phyloP scores from a whole-genome alignment of 2,329 filamentous ascomycete genomes.

The Davidsoniella eucalypti region DNA sequence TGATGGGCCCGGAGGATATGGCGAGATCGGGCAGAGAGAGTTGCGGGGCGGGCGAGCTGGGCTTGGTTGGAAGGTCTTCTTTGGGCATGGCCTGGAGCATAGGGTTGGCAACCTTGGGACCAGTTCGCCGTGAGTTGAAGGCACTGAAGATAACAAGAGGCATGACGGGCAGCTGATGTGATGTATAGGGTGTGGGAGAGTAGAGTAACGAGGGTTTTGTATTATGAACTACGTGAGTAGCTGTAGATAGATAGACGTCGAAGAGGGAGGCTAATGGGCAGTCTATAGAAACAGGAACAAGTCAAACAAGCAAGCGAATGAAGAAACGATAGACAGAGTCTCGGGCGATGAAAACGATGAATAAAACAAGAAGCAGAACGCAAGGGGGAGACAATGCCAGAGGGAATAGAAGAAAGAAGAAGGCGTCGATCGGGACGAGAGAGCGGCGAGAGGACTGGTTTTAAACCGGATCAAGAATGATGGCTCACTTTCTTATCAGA shows the following conservation, averaged over 20 bases:
- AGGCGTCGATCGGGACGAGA: too few species aligned
- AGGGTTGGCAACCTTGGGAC: slow-evolving; percentile 9
- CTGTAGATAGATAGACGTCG: neutral
- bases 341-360: neutral
- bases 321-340: neutral
- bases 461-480: too few species aligned
- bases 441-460: too few species aligned
- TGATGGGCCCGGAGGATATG: slow-evolving; percentile 2
- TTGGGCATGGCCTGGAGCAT: slow-evolving; percentile 7
- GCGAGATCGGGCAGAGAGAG: slow-evolving; percentile 6
- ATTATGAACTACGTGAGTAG: neutral
- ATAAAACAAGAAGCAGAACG: neutral
- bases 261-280: neutral
- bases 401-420: too few species aligned
- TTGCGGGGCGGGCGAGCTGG: slow-evolving; percentile 1
- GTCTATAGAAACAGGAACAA: neutral
- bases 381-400: neutral
- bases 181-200: neutral
- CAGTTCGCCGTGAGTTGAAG: slow-evolving; percentile 8
- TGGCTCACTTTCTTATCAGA: too few species aligned
- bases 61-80: neutral
- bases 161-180: neutral
- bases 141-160: slow-evolving; percentile 7
- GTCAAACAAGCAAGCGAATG: neutral
- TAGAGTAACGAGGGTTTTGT: too few species aligned